These are phyloP conservation scores for Mycena chlorophos DNA, from an alignment of 768 basidiomycete genomes.

Conservation along the genomic window DNA sequence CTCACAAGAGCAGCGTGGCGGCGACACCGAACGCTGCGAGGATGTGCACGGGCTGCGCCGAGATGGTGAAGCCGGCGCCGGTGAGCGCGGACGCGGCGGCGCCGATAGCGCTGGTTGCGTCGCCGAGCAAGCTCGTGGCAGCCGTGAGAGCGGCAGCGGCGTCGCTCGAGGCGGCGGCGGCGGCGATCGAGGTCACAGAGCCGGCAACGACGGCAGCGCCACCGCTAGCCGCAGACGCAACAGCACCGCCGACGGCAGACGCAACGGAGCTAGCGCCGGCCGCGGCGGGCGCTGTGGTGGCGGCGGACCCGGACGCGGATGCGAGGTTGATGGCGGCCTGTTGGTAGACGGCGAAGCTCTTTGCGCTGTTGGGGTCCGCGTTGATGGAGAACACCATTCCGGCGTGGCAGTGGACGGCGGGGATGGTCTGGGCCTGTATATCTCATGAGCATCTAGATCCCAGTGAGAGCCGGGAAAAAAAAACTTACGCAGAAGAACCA, in stretches of 20 bases:
- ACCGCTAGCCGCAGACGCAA: neutral
- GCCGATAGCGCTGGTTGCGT: constrained; percentile 2
- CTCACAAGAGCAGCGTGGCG: constrained; percentile 13
- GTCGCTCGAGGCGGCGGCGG: constrained; percentile 6
- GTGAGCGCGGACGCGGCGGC: neutral
- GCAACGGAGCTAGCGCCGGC: constrained; percentile 25
- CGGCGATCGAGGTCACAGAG: neutral
- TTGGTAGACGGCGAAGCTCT: constrained; percentile 51
- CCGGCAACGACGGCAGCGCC: neutral
- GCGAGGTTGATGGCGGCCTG: constrained; percentile 8
- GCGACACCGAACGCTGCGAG: constrained; percentile 16
- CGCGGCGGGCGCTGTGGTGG: constrained; percentile 4
- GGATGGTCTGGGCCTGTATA: constrained; percentile 1
- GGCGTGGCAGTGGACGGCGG: constrained; percentile 44
- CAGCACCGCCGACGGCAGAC: constrained; percentile 2
- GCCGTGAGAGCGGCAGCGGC: constrained; percentile 16
- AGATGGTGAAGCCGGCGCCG: neutral
- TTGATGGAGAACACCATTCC: constrained; percentile 70
- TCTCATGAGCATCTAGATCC: neutral
- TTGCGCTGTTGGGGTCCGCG: constrained; percentile 35
- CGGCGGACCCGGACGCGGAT: constrained; percentile 14
- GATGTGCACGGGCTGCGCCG: constrained; percentile 5
- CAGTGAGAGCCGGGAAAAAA: neutral
- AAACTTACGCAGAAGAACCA: constrained; percentile 62
- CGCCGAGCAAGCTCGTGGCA: neutral